Evolutionary conservation across 2,329 filamentous ascomycete species (phyloP).

Genomic region (Venturia asperata): DNA sequence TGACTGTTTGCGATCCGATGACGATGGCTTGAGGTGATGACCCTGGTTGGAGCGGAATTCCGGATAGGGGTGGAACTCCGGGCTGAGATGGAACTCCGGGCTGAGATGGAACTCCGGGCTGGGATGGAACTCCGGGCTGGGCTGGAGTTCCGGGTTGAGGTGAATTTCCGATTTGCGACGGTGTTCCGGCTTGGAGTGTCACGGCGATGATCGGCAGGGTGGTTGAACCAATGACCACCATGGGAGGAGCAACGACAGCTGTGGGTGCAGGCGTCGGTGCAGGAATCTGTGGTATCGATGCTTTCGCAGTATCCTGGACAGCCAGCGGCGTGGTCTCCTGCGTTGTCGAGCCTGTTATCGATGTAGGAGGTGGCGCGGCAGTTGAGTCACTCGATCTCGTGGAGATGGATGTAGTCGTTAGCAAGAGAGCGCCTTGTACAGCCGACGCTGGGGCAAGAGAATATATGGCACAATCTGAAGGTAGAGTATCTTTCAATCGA

Average conservation of each 20-base stretch:
- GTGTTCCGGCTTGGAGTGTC: neutral
- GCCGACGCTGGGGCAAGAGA: neutral
- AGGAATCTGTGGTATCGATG: neutral
- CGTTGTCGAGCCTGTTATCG: neutral
- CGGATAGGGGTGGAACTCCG: neutral
- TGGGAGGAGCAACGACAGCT: neutral
- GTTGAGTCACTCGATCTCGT: neutral
- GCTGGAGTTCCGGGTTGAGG: neutral
- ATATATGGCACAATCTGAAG: neutral
- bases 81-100: neutral
- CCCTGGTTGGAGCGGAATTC: neutral
- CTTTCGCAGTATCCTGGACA: neutral
- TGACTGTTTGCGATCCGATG: neutral
- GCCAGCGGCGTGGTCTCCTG: neutral
- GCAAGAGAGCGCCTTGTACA: neutral
- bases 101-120: neutral
- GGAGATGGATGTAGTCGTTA: neutral
- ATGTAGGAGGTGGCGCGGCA: neutral
- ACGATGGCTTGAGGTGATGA: neutral
- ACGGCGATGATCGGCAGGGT: neutral
- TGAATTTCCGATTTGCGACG: neutral
- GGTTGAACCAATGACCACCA: neutral
- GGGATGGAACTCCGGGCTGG: neutral
- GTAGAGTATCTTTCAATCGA: neutral
- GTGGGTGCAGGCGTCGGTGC: neutral